Conservation (phyloP, 768 basidiomycete species). For the Amanita pseudoporphyria region DNA sequence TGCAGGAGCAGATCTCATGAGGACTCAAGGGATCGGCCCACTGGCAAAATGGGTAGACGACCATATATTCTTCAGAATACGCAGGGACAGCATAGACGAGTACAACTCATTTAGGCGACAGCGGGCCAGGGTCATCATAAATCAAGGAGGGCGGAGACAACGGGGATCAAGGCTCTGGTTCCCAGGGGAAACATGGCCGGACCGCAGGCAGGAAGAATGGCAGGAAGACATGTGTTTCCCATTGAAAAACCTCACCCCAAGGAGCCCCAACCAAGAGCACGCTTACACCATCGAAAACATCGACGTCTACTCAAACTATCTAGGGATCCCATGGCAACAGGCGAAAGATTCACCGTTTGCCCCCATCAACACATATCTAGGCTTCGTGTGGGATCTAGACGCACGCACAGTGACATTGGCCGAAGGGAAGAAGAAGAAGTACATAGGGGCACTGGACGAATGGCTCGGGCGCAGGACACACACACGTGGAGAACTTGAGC, state of each 20-base stretch:
- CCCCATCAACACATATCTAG: constrained; percentile 11
- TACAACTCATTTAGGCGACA: neutral
- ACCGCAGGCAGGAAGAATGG: constrained; percentile 18
- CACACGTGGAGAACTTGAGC: constrained; percentile 22
- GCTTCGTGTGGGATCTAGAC: constrained; percentile 18
- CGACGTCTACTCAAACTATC: constrained; percentile 17
- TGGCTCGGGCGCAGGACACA: constrained; percentile 19
- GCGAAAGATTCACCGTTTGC: constrained; percentile 14
- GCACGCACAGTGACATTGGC: constrained; percentile 13
- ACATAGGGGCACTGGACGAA: constrained; percentile 15
- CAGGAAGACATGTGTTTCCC: constrained; percentile 18
- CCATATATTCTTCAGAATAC: constrained; percentile 19
- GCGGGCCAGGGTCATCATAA: neutral
- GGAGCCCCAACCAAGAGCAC: constrained; percentile 10
- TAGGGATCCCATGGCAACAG: constrained; percentile 22
- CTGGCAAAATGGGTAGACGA: constrained; percentile 21
- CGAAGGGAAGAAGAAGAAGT: constrained; percentile 11
- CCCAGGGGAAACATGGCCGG: constrained; percentile 12
- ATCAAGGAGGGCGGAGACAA: neutral
- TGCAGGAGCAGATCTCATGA: constrained; percentile 14
- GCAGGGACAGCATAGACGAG: neutral
- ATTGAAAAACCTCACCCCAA: constrained; percentile 14
- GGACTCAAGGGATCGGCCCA: constrained; percentile 16
- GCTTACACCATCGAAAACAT: constrained; percentile 24
- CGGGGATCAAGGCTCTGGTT: constrained; percentile 10